Evolutionary conservation across 495 filamentous ascomycete genomes (phyloP), one percentile per base, ranked within the genome.

Genomic region (Cladorrhinum samala): DNA sequence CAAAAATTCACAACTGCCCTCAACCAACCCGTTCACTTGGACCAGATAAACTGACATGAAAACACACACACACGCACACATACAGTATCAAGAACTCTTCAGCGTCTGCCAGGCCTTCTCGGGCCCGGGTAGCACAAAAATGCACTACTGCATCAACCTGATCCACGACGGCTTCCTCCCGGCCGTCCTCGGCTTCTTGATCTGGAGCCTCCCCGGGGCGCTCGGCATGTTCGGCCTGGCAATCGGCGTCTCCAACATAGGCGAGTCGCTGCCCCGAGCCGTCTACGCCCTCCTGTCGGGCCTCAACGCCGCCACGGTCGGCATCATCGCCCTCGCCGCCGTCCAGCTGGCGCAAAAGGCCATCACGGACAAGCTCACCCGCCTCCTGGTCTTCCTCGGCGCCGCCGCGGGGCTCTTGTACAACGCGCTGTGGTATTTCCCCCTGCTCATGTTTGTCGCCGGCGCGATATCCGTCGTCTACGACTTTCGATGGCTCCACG

Each of bases 371-470:
- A 76, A 74, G 45, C 39, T 91, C 19, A 84, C 87, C 0, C 69
- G 88, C 1, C 72, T 87, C 11, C 56, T 91, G 1, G 81, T 94
- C 1, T 82, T 88, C 50, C 60, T 88, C 14, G 80, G 79, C 17
- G 89, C 72, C 16, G 72, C 77, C 2, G 85, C 84, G 0, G 89
- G 87, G 3, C 66, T 92, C 64, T 75, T 85, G 39, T 91, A 92
- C 55, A 89, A 81, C 50, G 81, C 87, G 0, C 68, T 91, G 0
- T 94, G 87, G 89, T 94, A 90, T 60, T 92, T 91, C 55, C 89
- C 89, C 0, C 61, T 87, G 1, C 59, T 94, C 8, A 85, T 92
- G 77, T 51, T 83, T 11, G 20, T 66, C 1, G 68, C 71, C n/a
- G 87, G 82, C 0, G 70, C 83, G 30, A 66, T 70, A 0, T 82